phyloP scores from a whole-genome alignment of 768 basidiomycete genomes.

The Ramaria rubella region DNA sequence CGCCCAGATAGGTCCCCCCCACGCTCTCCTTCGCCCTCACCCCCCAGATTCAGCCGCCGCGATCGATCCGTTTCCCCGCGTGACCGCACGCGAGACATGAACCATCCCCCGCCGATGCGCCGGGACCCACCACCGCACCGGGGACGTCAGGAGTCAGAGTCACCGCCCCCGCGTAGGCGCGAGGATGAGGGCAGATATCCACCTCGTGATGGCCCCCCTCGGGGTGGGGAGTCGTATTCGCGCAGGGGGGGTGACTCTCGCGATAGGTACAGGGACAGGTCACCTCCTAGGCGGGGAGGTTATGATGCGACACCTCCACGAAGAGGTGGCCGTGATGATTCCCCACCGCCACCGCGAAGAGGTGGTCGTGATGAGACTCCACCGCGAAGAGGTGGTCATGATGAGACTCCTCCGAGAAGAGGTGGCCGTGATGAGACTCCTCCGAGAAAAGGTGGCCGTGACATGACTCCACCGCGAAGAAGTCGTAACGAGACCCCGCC shows the following conservation, averaged over 20 bases:
- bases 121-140: neutral
- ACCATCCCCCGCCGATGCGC: neutral
- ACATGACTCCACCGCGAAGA: neutral
- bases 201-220: neutral
- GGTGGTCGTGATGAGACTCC: neutral
- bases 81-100: neutral
- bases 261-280: neutral
- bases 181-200: neutral
- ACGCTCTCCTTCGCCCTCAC: neutral
- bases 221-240: neutral
- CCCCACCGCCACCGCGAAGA: neutral
- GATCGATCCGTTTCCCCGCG: neutral
- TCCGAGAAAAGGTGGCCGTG: neutral
- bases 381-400: constrained; percentile 14
- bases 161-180: neutral
- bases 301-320: neutral
- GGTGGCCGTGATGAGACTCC: constrained; percentile 10
- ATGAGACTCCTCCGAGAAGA: constrained; percentile 16
- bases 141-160: neutral
- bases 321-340: neutral
- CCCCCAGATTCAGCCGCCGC: neutral
- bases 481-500: neutral
- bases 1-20: neutral
- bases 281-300: neutral
- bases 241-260: neutral